Conservation (phyloP, 176 grass and related monocot species). For the Carex pumila region DNA sequence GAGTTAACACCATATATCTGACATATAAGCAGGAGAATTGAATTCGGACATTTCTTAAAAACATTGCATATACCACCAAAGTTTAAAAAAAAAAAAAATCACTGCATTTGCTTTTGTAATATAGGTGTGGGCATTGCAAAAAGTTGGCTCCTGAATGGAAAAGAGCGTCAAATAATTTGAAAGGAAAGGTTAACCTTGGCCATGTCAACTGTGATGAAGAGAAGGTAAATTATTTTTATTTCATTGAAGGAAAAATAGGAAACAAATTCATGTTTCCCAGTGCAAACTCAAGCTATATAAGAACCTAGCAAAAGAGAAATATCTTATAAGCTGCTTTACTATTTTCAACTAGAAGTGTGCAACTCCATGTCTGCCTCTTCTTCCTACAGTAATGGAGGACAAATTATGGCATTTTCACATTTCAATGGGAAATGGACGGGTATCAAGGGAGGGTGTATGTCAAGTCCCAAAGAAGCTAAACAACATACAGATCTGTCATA, state of each 20-base stretch:
- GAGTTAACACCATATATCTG: not conserved
- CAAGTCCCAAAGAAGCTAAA: not conserved
- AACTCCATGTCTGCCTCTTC: not conserved
- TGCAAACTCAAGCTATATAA: not conserved
- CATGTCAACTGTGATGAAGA: conserved; percentile 98
- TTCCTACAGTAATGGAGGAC: not conserved
- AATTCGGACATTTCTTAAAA: not conserved
- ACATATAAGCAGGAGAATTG: not conserved
- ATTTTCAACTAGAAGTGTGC: not conserved
- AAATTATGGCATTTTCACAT: not conserved
- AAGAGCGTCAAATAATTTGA: conserved; percentile 85
- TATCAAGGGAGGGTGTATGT: not conserved
- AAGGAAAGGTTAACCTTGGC: conserved; percentile 90
- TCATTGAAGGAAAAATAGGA: not conserved
- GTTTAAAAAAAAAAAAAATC: not conserved
- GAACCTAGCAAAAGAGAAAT: not conserved
- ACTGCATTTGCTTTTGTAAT: conserved; percentile 17
- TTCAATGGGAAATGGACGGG: not conserved
- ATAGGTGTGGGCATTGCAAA: conserved; percentile 98
- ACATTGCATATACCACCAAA: not conserved
- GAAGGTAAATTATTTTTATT: conserved; percentile 36
- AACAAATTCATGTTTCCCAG: not conserved
- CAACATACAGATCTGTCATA: not conserved
- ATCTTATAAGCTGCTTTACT: not conserved
- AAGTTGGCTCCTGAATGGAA: conserved; percentile 99